Conservation (phyloP, 2,329 filamentous ascomycete species). For the Sporothrix euskadiensis region DNA sequence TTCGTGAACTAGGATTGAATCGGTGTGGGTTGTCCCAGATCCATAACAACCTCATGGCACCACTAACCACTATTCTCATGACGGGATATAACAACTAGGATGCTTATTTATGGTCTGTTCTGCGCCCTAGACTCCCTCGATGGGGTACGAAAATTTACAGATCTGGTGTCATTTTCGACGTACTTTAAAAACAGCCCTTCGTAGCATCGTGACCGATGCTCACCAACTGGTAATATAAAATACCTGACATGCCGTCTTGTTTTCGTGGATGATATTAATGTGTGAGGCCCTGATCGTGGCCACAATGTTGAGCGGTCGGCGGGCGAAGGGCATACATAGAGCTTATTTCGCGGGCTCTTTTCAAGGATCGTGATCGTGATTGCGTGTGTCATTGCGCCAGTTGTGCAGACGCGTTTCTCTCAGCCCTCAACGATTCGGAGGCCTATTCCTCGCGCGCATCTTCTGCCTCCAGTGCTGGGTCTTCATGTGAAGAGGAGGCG, state of each 20-base stretch:
- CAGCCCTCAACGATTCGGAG: background rate
- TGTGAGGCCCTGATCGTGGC: background rate
- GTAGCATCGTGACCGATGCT: background rate
- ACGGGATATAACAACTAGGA: too few relatives aligned
- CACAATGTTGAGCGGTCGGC: background rate
- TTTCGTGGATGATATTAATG: background rate
- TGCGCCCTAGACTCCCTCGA: too few relatives aligned
- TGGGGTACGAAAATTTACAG: too few relatives aligned
- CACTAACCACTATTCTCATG: too few relatives aligned
- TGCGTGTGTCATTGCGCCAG: too few relatives aligned
- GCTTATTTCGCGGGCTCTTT: background rate
- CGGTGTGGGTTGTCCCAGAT: too few relatives aligned
- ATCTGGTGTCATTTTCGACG: too few relatives aligned
- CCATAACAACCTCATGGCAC: too few relatives aligned
- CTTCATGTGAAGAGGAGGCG: conserved; percentile 24
- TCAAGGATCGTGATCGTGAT: background rate
- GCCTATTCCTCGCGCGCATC: background rate
- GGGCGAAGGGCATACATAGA: background rate
- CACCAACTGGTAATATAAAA: background rate
- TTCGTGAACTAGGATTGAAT: too few relatives aligned
- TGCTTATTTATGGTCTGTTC: too few relatives aligned
- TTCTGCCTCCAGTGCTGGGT: background rate
- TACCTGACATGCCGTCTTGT: background rate
- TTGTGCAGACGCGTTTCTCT: too few relatives aligned
- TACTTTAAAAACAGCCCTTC: too few relatives aligned